Evolutionary conservation across 2,329 filamentous ascomycete genomes (phyloP), one percentile per base, ranked within the genome.

Genomic region (Fusarium agapanthi): DNA sequence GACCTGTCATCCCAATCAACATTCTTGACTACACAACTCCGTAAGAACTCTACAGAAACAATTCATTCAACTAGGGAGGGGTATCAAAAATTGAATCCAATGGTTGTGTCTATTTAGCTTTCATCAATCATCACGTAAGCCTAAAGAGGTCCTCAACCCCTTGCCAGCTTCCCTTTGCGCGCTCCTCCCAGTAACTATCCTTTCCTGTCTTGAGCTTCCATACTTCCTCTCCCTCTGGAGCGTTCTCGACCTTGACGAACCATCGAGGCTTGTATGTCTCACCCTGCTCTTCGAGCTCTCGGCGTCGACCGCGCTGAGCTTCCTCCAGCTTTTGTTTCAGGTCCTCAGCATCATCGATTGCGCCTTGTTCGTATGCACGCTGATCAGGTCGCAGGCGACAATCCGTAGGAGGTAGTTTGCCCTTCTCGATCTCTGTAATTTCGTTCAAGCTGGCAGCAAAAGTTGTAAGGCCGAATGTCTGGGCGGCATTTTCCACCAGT

Each of bases 171-270:
- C 91, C 91, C 72, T 84, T 88, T 6, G 86, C 87, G 68, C 95
- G 88, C 82, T 94, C 92, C 79, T 97, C 95, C 96, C 96, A 99
- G 83, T 99, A 99, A 14, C 94, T 91, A 24, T 97, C 94, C 82
- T 92, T 95, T 26, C 95, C 94, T 6, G 86, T 86, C 84, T 91
- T 96, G 71, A 97, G 81, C 77, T 90, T 88, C 93, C 93, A 93
- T 16, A 92, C 86, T 78, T 93, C 90, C 78, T 93, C 91, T 8
- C 88, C 88, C 53, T 88, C 87, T 20, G 84, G 83, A 6, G 83
- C 84, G 30, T 88, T 86, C n/a, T 87, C 85, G 14, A 93, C 90
- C 82, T 88, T 91, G 58, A 90, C 88, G 80, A 99, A 99, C 95
- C 95, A 99, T 74, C 89, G 88, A 11, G 96, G 93, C 75, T 84